A percentile compares a stretch with the other conserved stretches of the same genome.
phyloP scores from a whole-genome alignment of 768 basidiomycete species.

The Tremella fuciformis region DNA sequence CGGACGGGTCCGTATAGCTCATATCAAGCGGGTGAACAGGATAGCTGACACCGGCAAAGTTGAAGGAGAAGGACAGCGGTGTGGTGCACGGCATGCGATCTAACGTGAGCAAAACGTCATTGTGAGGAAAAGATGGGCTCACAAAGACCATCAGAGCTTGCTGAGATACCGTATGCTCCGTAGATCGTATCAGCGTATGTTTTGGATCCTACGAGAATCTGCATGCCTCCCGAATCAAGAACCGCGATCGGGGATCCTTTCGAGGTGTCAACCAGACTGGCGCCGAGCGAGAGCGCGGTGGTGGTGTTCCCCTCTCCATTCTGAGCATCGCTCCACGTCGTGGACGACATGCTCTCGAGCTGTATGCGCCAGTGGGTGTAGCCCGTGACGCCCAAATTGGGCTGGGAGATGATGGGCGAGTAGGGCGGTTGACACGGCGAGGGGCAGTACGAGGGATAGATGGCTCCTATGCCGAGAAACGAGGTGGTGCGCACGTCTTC shows the following conservation, averaged over 20 bases:
- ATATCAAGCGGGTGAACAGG: conserved; percentile 50
- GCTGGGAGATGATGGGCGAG: conserved; percentile 44
- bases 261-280: conserved; percentile 25
- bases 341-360: conserved; percentile 34
- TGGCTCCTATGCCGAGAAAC: conserved; percentile 41
- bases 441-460: conserved; percentile 31
- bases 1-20: conserved; percentile 40
- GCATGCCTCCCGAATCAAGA: conserved; percentile 49
- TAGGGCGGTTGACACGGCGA: conserved; percentile 40
- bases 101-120: conserved; percentile 9
- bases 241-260: conserved; percentile 43
- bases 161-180: conserved; percentile 31
- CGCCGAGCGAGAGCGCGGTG: conserved; percentile 26
- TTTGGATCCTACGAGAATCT: conserved; percentile 42
- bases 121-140: conserved; percentile 20
- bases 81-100: conserved; percentile 49
- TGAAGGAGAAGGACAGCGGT: conserved; percentile 43
- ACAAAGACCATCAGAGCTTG: conserved; percentile 48
- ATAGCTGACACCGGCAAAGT: conserved; percentile 32
- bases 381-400: conserved; percentile 36
- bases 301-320: conserved; percentile 20
- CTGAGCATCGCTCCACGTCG: conserved; percentile 30
- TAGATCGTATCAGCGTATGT: conserved; percentile 44
- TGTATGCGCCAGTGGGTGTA: conserved; percentile 47
- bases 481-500: conserved; percentile 48